Conservation (phyloP, 441 rosid species). For the Pelargonium fulgidum region DNA sequence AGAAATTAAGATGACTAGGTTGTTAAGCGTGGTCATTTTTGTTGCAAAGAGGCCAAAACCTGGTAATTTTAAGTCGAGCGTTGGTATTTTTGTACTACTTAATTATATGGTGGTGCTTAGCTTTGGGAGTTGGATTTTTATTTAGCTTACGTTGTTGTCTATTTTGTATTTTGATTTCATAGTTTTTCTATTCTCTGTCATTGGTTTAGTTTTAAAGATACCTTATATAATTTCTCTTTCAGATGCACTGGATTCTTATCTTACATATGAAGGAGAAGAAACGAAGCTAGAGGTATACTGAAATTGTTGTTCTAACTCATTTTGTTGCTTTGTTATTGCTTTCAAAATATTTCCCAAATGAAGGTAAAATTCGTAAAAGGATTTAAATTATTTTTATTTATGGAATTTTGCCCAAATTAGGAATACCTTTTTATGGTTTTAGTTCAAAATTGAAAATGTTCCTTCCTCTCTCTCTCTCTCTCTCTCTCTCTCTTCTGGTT, state of each 20-base stretch:
- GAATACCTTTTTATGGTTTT: too few relatives aligned
- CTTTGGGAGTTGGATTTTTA: not conserved
- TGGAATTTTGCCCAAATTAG: too few relatives aligned
- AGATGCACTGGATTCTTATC: slow-evolving; percentile 10
- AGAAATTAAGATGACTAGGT: not conserved
- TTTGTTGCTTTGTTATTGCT: not conserved
- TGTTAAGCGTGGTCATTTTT: not conserved
- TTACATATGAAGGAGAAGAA: slow-evolving; percentile 6
- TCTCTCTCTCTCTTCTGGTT: not conserved
- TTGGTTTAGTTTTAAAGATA: not conserved
- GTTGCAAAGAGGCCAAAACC: not conserved
- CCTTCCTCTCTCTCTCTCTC: not conserved
- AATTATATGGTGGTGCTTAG: not conserved
- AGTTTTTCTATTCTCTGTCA: not conserved
- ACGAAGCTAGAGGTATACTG: not conserved
- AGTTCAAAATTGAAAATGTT: not conserved
- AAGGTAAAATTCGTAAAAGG: too few relatives aligned
- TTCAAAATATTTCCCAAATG: too few relatives aligned
- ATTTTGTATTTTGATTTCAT: not conserved
- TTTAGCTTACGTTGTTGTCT: not conserved
- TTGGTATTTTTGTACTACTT: not conserved
- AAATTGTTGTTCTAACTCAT: not conserved
- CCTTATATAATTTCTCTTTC: not conserved
- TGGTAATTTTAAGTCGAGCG: not conserved
- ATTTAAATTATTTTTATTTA: too few relatives aligned